Evolutionary conservation across 345 rosid species (phyloP).

Genomic region (Gossypium arboreum): DNA sequence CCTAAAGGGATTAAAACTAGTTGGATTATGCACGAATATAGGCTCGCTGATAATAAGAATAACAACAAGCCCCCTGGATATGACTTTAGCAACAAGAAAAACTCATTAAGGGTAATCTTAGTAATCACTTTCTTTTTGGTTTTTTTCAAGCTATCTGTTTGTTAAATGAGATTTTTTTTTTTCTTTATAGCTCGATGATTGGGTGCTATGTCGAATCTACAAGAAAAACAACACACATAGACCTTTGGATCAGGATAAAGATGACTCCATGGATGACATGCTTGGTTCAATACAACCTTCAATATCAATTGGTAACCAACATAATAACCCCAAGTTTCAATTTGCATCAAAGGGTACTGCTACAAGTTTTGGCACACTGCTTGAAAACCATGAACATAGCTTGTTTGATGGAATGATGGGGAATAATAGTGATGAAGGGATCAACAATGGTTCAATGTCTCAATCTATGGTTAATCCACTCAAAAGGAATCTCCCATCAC

Average conservation of each 20-base stretch:
- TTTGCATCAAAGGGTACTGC: constrained; percentile 21
- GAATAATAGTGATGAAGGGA: constrained; percentile 13
- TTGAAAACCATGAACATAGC: constrained; percentile 35
- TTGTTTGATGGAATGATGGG: constrained; percentile 45
- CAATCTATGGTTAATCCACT: constrained; percentile 44
- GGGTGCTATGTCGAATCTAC: constrained; percentile 95
- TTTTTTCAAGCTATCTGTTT: neutral
- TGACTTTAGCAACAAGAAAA: constrained; percentile 68
- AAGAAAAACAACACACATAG: constrained; percentile 57
- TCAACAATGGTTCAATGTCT: constrained; percentile 25
- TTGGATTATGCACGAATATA: constrained; percentile 99
- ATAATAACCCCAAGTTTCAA: constrained; percentile 26
- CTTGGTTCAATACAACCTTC: constrained; percentile 49
- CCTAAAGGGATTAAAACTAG: constrained; percentile 97
- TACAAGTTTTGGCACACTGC: constrained; percentile 33
- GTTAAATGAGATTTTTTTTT: neutral
- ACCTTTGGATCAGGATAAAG: constrained; percentile 53
- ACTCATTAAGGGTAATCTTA: constrained; percentile 68
- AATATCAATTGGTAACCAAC: constrained; percentile 27
- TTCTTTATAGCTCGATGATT: constrained; percentile 74
- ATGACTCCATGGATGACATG: constrained; percentile 52
- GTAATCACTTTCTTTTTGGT: neutral
- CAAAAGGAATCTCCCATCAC: constrained; percentile 54
- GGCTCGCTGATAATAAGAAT: constrained; percentile 51
- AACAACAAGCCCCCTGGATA: constrained; percentile 56